Evolutionary conservation across 2,329 filamentous ascomycete genomes (phyloP).

Genomic region (Colletotrichum paranaense): DNA sequence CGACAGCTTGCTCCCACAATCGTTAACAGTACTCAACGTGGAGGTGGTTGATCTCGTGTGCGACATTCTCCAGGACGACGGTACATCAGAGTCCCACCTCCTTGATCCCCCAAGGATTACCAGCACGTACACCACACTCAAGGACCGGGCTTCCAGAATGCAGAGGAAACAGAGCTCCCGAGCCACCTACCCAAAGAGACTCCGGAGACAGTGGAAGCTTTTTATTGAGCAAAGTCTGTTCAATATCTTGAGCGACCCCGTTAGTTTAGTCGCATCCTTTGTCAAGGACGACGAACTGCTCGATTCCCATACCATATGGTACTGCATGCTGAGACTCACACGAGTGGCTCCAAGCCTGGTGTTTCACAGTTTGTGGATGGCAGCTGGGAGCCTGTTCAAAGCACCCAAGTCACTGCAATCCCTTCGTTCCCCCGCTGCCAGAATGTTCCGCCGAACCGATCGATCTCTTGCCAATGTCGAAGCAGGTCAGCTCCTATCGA

Average conservation of each 20-base stretch:
- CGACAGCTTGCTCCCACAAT: slow-evolving; percentile 63
- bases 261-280: slow-evolving; percentile 67
- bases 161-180: slow-evolving; percentile 46
- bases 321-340: slow-evolving; percentile 70
- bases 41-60: slow-evolving; percentile 71
- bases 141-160: slow-evolving; percentile 41
- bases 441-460: slow-evolving; percentile 48
- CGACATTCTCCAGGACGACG: slow-evolving; percentile 68
- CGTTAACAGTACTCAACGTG: slow-evolving; percentile 63
- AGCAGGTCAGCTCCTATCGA: slow-evolving; percentile 65
- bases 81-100: slow-evolving; percentile 61
- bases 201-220: slow-evolving; percentile 64
- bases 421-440: slow-evolving; percentile 50
- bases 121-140: slow-evolving; percentile 21
- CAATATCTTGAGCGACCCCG: slow-evolving; percentile 69
- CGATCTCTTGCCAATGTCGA: slow-evolving; percentile 58
- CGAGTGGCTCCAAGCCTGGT: slow-evolving; percentile 68
- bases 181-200: slow-evolving; percentile 40
- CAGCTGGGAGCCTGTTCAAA: slow-evolving; percentile 67
- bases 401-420: slow-evolving; percentile 59
- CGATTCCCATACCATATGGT: slow-evolving; percentile 72
- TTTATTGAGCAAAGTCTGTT: slow-evolving; percentile 76
- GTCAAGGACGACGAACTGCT: slow-evolving; percentile 62
- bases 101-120: slow-evolving; percentile 48
- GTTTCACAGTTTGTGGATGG: slow-evolving; percentile 74